Conservation (phyloP, 805 yeast species). For the Lachancea mirantina region DNA sequence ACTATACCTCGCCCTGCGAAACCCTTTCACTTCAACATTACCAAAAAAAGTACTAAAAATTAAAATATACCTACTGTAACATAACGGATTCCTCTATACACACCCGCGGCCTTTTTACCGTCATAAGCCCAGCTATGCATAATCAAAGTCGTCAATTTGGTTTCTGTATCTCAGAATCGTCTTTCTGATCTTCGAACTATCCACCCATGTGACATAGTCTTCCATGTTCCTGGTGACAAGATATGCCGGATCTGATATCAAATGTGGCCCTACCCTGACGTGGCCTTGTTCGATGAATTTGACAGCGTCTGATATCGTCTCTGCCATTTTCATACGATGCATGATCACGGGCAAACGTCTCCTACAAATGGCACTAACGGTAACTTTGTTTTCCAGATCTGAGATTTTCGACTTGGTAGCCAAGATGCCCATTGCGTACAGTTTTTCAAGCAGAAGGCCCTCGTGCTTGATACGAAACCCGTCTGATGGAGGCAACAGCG, state of each 20-base stretch:
- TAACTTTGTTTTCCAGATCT: constrained; percentile 82
- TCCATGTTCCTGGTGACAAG: constrained; percentile 90
- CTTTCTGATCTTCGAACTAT: constrained; percentile 84
- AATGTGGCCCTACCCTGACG: constrained; percentile 93
- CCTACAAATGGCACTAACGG: constrained; percentile 89
- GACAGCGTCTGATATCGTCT: constrained; percentile 80
- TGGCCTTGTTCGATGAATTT: constrained; percentile 95
- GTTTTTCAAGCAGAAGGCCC: constrained; percentile 76
- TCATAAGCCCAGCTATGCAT: constrained; percentile 26
- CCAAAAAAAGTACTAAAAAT: no score
- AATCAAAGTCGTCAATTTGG: constrained; percentile 52
- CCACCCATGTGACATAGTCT: constrained; percentile 98
- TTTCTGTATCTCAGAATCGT: constrained; percentile 84
- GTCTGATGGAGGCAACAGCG: constrained; percentile 80
- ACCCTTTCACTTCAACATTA: no score
- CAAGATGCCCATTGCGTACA: constrained; percentile 81
- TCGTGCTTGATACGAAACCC: constrained; percentile 86
- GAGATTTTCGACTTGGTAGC: constrained; percentile 86
- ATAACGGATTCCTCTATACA: background rate
- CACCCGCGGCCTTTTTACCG: no score
- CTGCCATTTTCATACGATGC: constrained; percentile 92
- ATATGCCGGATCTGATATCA: constrained; percentile 92
- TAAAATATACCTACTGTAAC: background rate
- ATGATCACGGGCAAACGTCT: constrained; percentile 90
- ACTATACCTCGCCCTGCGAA: no score